phyloP scores from a whole-genome alignment of 306 rosid species.

The Ormosia emarginata region DNA sequence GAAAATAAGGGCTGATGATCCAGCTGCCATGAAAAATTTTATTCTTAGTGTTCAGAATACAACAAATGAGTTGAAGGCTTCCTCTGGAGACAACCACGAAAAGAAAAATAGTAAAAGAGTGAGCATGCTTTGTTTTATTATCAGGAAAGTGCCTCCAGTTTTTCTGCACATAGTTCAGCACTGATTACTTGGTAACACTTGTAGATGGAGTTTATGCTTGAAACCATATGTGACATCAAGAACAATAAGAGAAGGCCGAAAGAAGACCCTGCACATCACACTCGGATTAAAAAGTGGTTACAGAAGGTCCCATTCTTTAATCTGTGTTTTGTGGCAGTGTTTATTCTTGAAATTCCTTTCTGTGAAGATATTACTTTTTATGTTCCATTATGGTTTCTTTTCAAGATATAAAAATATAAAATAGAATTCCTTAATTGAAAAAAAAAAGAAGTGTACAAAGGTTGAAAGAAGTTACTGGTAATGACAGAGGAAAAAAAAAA shows the following conservation, averaged over 20 bases:
- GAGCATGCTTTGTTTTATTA: constrained; percentile 33
- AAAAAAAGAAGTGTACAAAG: no score
- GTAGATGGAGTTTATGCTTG: constrained; percentile 99
- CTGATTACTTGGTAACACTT: constrained; percentile 33
- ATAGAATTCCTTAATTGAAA: not conserved
- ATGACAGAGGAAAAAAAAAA: not conserved
- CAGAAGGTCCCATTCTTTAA: constrained; percentile 59
- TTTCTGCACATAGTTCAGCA: not conserved
- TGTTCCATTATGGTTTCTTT: not conserved
- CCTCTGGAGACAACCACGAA: constrained; percentile 44
- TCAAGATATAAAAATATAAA: not conserved
- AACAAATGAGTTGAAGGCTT: constrained; percentile 62
- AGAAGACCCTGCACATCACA: constrained; percentile 71
- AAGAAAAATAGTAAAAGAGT: constrained; percentile 67
- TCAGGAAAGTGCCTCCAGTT: not conserved
- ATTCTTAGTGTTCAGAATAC: constrained; percentile 68
- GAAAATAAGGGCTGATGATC: constrained; percentile 95
- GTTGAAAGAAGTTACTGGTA: not conserved
- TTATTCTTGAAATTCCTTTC: constrained; percentile 1
- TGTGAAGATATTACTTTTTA: not conserved
- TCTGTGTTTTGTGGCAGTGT: constrained; percentile 16
- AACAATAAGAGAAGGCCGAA: constrained; percentile 82
- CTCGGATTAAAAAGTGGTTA: constrained; percentile 88
- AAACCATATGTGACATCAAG: constrained; percentile 88
- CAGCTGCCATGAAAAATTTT: constrained; percentile 76